Evolutionary conservation across 1,139 yeast species (phyloP), one percentile per base, ranked within the genome.

Genomic region (Protomyces macrosporus): DNA sequence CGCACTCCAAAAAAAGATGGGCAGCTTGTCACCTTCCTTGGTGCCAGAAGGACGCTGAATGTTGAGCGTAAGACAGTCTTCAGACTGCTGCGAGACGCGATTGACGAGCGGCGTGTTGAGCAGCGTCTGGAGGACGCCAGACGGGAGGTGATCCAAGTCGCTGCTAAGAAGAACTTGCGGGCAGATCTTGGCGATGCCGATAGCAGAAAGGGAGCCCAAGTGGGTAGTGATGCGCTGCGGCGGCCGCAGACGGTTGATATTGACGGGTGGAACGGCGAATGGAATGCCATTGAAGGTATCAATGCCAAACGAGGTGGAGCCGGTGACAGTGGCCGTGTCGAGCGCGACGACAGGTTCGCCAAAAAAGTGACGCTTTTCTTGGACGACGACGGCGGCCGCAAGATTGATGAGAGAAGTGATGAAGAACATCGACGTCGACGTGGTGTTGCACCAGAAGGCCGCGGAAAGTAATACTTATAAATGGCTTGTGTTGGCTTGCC

Each of bases 1-100:
- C 74, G 74, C 58, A 76, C 73, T 74, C 76, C 77, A 75, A 23
- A 73, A 68, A 56, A 45, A 16, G 33, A 48, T 60, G 6, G 64
- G 45, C 9, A 45, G 40, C 12, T 30, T 53, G 35, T 5, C 9
- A 34, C 50, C n/a, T 6, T 56, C 7, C 12, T 35, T 16, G n/a
- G 51, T 35, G 7, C 35, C 10, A n/a, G 12, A 53, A 7, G 57
- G 37, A 23, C 37, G 7, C n/a, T 16, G 34, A 32, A 40, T 37
- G 35, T 14, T 39, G 16, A 30, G n/a, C 54, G 55, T 53, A 36
- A 53, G 39, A 67, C 69, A 55, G 65, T 68, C 53, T 55, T 60
- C 54, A 67, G 71, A 72, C 66, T 53, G 34, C n/a, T 50, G 35
- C 67, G 64, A 53, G 70, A 70, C 50, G 75, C 69, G 45, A 40